Conservation (phyloP, 2,329 filamentous ascomycete genomes). For the Aspergillus brasiliensis region DNA sequence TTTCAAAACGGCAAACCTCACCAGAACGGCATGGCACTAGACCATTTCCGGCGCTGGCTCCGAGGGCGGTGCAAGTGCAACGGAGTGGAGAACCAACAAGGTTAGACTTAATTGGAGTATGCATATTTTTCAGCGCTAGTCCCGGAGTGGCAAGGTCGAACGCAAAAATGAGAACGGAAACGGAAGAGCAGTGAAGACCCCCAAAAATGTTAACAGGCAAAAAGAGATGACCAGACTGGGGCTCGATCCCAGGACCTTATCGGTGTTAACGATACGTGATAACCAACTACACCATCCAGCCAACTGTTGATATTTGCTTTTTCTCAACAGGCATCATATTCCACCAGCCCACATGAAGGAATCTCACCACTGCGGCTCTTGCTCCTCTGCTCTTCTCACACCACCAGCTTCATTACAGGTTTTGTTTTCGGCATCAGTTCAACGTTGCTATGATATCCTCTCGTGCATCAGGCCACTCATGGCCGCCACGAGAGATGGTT, state of each 20-base stretch:
- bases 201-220: constrained; percentile 5
- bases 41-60: neutral
- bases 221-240: constrained; percentile 29
- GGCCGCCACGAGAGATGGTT: neutral
- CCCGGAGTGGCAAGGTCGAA: neutral
- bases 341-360: too few species aligned
- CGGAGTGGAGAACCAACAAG: neutral
- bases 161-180: neutral
- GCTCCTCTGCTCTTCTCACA: neutral
- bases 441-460: neutral
- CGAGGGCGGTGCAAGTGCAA: neutral
- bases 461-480: neutral
- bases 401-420: neutral
- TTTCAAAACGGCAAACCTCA: too few species aligned
- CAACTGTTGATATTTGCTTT: neutral
- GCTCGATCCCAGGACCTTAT: constrained; percentile 34
- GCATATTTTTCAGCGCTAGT: neutral
- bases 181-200: neutral
- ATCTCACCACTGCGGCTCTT: neutral
- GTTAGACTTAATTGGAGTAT: neutral
- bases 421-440: neutral
- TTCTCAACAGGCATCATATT: too few species aligned
- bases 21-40: neutral
- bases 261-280: constrained; percentile 42
- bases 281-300: constrained; percentile 22